phyloP scores from a whole-genome alignment of 108 stramenopile species.

The Conticribra weissflogii region DNA sequence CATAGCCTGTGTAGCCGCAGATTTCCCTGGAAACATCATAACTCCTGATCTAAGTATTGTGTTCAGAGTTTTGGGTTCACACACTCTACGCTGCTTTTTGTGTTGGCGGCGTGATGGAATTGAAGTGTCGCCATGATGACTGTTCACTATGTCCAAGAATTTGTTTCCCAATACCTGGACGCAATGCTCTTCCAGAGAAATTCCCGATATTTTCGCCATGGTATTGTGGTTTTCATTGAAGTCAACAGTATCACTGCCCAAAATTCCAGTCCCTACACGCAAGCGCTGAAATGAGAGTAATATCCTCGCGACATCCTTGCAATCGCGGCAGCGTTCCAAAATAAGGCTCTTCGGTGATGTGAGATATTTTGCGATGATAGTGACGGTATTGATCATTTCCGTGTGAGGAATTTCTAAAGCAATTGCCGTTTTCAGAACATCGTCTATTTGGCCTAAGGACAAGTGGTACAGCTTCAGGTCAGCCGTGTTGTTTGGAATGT shows the following conservation, averaged over 20 bases:
- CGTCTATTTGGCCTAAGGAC: conserved; percentile 24
- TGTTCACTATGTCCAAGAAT: conserved; percentile 29
- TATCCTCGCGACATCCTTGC: conserved; percentile 32
- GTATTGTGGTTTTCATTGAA: neutral
- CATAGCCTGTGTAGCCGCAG: conserved; percentile 42
- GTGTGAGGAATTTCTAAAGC: conserved; percentile 24
- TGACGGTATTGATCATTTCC: conserved; percentile 15
- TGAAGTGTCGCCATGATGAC: neutral
- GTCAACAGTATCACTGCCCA: neutral
- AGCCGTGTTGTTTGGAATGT: neutral
- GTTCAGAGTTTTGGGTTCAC: conserved; percentile 37
- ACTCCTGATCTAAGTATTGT: conserved; percentile 55
- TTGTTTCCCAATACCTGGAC: conserved; percentile 30
- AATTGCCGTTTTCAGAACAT: conserved; percentile 28
- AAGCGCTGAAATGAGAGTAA: conserved; percentile 44
- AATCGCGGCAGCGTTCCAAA: conserved; percentile 15
- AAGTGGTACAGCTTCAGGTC: conserved; percentile 20
- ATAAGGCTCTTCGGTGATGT: conserved; percentile 8
- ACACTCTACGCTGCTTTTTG: conserved; percentile 23
- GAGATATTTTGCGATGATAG: conserved; percentile 25
- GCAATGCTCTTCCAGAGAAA: conserved; percentile 11
- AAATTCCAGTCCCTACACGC: conserved; percentile 24
- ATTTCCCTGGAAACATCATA: conserved; percentile 43
- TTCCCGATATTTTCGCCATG: no score
- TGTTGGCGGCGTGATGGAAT: neutral